Evolutionary conservation across 2,329 filamentous ascomycete genomes (phyloP).

Genomic region (Furcasterigmium sp.): DNA sequence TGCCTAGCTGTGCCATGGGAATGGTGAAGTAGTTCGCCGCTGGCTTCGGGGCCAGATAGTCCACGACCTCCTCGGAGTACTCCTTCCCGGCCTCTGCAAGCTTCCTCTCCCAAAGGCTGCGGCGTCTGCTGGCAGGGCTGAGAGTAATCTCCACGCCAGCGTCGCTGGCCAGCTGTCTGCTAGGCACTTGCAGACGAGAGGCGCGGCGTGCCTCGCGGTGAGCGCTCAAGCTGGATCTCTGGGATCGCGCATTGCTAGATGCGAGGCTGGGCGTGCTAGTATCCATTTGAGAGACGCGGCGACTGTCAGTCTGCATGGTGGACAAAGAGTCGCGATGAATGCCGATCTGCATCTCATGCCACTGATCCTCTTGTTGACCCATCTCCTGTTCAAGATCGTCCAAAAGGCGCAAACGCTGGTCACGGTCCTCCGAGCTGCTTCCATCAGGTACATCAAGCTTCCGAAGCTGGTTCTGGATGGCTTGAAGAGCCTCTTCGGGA

Average conservation of each 20-base stretch:
- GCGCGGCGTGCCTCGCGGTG: slow-evolving; percentile 33
- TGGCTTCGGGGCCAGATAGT: slow-evolving; percentile 25
- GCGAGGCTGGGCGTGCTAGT: too few species aligned
- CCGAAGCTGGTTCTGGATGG: slow-evolving; percentile 47
- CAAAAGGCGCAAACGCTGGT: slow-evolving; percentile 42
- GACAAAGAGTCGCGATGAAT: slow-evolving; percentile 46
- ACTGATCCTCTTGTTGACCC: slow-evolving; percentile 53
- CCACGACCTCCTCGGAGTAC: slow-evolving; percentile 34
- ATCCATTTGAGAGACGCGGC: slow-evolving; percentile 26
- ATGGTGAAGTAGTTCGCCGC: slow-evolving; percentile 32
- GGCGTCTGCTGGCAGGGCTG: slow-evolving; percentile 25
- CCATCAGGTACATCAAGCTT: slow-evolving; percentile 37
- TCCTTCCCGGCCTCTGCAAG: slow-evolving; percentile 40
- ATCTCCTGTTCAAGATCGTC: slow-evolving; percentile 59
- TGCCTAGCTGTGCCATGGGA: slow-evolving; percentile 32
- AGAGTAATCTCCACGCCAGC: slow-evolving; percentile 20
- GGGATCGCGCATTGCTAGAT: too few species aligned
- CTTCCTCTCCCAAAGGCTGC: slow-evolving; percentile 37
- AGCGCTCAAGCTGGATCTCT: slow-evolving; percentile 6
- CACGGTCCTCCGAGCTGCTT: slow-evolving; percentile 29
- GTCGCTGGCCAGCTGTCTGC: slow-evolving; percentile 18
- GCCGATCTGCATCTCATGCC: slow-evolving; percentile 52
- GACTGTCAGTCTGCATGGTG: slow-evolving; percentile 30
- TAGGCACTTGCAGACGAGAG: slow-evolving; percentile 27
- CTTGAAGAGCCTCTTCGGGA: slow-evolving; percentile 39